These are phyloP conservation scores for Fusarium protoensiforme DNA, from an alignment of 2,329 filamentous ascomycete genomes.

Conservation along the genomic window DNA sequence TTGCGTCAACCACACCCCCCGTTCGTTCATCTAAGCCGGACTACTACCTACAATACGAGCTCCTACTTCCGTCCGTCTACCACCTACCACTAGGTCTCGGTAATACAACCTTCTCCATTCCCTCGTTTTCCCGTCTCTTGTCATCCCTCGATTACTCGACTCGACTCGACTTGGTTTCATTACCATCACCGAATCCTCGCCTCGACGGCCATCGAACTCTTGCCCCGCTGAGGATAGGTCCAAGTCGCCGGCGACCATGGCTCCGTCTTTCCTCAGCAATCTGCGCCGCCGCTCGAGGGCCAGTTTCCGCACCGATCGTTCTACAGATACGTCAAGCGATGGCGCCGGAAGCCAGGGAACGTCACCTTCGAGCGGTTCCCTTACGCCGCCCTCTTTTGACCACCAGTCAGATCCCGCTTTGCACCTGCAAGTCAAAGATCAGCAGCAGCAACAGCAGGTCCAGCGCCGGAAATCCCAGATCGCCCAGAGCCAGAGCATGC, in stretches of 20 bases:
- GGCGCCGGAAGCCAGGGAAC: constrained; percentile 67
- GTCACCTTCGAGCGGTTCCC: constrained; percentile 73
- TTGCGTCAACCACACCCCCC: constrained; percentile 28
- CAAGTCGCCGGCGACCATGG: constrained; percentile 55
- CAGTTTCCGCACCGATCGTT: constrained; percentile 75
- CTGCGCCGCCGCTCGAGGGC: constrained; percentile 81
- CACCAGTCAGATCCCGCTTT: constrained; percentile 74
- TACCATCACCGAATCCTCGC: constrained; percentile 10
- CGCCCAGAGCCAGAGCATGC: constrained; percentile 34
- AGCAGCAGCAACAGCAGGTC: constrained; percentile 30
- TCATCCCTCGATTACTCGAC: background rate
- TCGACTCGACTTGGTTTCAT: constrained; percentile 7
- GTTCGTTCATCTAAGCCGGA: constrained; percentile 14
- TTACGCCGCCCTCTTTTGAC: constrained; percentile 80
- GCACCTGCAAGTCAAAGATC: constrained; percentile 68
- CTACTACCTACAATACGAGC: constrained; percentile 32
- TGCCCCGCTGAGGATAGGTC: constrained; percentile 22
- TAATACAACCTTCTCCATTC: constrained; percentile 24
- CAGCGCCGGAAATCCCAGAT: constrained; percentile 30
- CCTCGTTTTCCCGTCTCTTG: constrained; percentile 1
- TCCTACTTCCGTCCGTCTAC: constrained; percentile 13
- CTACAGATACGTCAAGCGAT: constrained; percentile 71
- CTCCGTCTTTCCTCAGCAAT: constrained; percentile 75
- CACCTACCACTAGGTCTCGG: constrained; percentile 13
- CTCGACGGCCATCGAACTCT: constrained; percentile 11